A percentile compares a stretch with the other conserved stretches of the same genome.
These are phyloP conservation scores for Blastocystis hominis DNA, from an alignment of 352 stramenopile species.

Conservation along the genomic window DNA sequence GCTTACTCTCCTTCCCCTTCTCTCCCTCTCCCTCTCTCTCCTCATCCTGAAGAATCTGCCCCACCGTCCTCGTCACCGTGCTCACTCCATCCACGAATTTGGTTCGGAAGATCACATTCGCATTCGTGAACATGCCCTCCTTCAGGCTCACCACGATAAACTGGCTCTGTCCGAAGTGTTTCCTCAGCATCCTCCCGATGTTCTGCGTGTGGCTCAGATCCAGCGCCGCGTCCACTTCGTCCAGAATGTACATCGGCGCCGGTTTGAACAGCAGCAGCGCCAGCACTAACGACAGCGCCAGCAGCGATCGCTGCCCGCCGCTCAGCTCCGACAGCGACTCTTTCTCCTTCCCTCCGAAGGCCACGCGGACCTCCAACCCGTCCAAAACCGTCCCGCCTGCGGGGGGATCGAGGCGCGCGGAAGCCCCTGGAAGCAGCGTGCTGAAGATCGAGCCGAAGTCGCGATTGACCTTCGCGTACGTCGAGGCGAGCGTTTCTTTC, in stretches of 20 bases:
- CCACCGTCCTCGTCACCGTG: conserved; percentile 86
- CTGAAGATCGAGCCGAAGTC: conserved; percentile 99
- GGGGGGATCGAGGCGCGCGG: conserved; percentile 90
- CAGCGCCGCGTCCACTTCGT: conserved; percentile 96
- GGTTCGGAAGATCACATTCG: conserved; percentile 98
- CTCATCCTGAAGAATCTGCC: no score
- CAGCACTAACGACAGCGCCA: conserved; percentile 94
- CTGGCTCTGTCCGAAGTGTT: conserved; percentile 95
- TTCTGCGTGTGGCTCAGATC: conserved; percentile 99
- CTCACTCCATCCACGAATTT: conserved; percentile 99
- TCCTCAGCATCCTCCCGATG: conserved; percentile 98
- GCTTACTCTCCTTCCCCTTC: no score
- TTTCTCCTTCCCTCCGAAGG: conserved; percentile 96
- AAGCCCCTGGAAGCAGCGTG: conserved; percentile 88
- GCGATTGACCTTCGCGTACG: conserved; percentile 95
- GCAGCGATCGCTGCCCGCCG: conserved; percentile 93
- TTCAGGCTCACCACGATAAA: conserved; percentile 99
- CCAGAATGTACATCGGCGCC: conserved; percentile 99
- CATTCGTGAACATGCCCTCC: conserved; percentile 99
- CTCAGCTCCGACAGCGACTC: conserved; percentile 95
- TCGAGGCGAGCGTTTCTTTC: conserved; percentile 85
- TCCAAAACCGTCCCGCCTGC: conserved; percentile 72
- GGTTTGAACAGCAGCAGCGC: conserved; percentile 95
- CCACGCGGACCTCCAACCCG: conserved; percentile 95
- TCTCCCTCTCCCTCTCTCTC: no score